Evolutionary conservation across 805 yeast species (phyloP).

Genomic region (Kodamaea hsintzibuensis): DNA sequence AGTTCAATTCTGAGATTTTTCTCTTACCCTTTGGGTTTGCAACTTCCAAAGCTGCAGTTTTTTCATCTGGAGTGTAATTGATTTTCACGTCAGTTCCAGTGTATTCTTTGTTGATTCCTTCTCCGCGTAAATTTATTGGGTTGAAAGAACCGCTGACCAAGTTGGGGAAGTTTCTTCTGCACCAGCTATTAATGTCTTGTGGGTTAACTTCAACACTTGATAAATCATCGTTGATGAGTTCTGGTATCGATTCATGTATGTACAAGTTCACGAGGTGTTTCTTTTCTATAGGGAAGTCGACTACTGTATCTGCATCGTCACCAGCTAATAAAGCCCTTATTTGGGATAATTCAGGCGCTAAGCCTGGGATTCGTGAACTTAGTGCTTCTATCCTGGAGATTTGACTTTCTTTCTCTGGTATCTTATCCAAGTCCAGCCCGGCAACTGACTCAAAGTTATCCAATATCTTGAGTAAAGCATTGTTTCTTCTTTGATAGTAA

Average conservation of each 20-base stretch:
- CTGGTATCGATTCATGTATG: constrained; percentile 39
- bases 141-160: constrained; percentile 36
- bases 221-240: constrained; percentile 37
- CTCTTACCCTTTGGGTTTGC: not conserved
- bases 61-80: not conserved
- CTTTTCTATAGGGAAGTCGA: constrained; percentile 16
- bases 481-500: constrained; percentile 37
- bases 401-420: not conserved
- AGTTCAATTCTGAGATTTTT: not conserved
- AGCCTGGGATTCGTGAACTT: constrained; percentile 4
- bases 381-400: constrained; percentile 7
- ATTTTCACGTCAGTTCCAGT: constrained; percentile 7
- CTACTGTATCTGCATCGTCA: not conserved
- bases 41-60: not conserved
- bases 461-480: constrained; percentile 35
- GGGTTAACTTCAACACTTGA: constrained; percentile 39
- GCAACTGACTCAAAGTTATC: constrained; percentile 10
- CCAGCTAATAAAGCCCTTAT: constrained; percentile 3
- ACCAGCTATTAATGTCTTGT: constrained; percentile 40
- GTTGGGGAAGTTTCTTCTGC: constrained; percentile 35
- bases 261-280: constrained; percentile 26
- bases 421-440: constrained; percentile 1
- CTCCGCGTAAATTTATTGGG: constrained; percentile 28
- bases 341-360: constrained; percentile 8
- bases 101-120: constrained; percentile 18